Percentiles rank a stretch among this genome's conserved stretches.
Evolutionary conservation across 2,329 filamentous ascomycete genomes (phyloP).

Genomic region (Akanthomyces dipterigenus): DNA sequence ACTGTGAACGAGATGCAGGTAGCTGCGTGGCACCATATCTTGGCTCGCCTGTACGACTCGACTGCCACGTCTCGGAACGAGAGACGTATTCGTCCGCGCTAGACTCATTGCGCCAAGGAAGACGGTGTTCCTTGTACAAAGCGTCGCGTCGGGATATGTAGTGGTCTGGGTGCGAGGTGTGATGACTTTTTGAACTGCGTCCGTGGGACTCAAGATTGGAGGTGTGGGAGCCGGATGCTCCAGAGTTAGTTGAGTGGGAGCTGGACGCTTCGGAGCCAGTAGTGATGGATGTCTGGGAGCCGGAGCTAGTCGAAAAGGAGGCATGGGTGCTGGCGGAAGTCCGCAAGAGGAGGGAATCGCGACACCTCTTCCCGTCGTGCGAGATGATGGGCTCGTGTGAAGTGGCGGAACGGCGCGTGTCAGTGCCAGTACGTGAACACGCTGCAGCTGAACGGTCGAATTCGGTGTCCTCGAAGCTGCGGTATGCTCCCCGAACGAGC

Average conservation of each 20-base stretch:
- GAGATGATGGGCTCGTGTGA: too few species aligned
- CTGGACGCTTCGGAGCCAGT: background rate
- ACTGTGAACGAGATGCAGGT: too few species aligned
- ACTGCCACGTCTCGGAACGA: background rate
- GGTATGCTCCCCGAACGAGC: slow-evolving; percentile 1
- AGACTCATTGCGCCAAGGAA: background rate
- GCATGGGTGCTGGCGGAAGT: too few species aligned
- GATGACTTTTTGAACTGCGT: background rate
- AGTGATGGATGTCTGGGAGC: background rate
- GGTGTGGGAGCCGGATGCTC: background rate
- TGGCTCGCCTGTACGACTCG: too few species aligned
- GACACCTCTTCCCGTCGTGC: too few species aligned
- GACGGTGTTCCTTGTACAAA: background rate
- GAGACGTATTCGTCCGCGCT: background rate
- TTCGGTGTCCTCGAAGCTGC: background rate
- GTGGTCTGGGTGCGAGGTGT: background rate
- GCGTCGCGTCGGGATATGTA: background rate
- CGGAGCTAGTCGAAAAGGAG: background rate
- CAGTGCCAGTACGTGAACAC: background rate
- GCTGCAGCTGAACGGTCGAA: background rate
- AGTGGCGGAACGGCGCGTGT: background rate
- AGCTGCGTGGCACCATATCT: too few species aligned
- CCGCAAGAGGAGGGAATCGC: too few species aligned
- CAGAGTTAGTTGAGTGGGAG: background rate
- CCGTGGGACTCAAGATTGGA: background rate